Evolutionary conservation across 371 early-diverging fungal genomes (phyloP), one percentile per base, ranked within the genome.

Genomic region (Dichotomocladium elegans): DNA sequence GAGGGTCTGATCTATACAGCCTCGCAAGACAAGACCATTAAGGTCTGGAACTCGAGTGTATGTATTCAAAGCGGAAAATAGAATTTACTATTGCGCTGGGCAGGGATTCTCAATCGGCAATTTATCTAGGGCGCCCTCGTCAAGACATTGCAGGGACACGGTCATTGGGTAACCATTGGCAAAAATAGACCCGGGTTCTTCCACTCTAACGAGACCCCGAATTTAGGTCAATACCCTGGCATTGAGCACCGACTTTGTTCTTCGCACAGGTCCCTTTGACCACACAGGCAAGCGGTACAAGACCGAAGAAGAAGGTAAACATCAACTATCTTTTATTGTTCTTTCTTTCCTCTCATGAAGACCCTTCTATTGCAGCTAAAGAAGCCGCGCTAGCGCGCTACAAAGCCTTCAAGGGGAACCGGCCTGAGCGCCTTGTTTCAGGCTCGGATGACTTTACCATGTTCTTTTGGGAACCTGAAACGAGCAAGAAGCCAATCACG

Each of bases 381-480:
- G 72, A 63, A 31, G 79, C 81, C 15, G 96, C 96, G 2, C 66
- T 85, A 12, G 74, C 82, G 53, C 79, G 96, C 53, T 97, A 94
- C 73, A 74, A 86, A n/a, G 75, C 74, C 29, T 81, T 81, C 15
- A 86, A 82, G 43, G 88, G 83, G 11, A 63, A 77, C 28, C 78
- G 81, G 26, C 75, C 86, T 3, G 98, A 95, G 66, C 74, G 94
- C 19, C 66, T 98, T 15, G 93, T 94, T 5, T 92, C 95, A 5
- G 92, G 95, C 19, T 95, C 95, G 15, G 98, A 98, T 66, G 98
- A 98, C 70, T 96, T 93, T 59, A 98, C 98, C 52, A 85, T 98
- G 86, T 93, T 90, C 58, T 74, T 94, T 51, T 98, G 98, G 98
- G 90, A 92, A 43, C 94, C 93, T 10, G 77, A 79, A 10, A 76